Evolutionary conservation across 179 eudicot species (phyloP), one percentile per base, ranked within the genome.

Genomic region (Drosera spatulata): DNA sequence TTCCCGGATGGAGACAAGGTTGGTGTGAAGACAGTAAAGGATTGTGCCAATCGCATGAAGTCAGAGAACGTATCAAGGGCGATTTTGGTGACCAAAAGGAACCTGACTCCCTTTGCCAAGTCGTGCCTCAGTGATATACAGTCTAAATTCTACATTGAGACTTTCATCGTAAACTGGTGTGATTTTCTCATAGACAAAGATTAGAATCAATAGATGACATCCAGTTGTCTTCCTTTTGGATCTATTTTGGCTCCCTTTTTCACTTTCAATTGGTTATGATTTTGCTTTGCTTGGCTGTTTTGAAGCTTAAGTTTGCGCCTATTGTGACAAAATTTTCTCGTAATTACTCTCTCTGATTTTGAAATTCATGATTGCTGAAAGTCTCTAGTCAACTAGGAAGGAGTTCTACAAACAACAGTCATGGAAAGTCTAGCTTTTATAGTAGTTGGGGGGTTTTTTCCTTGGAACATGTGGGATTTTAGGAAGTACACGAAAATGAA

Each of bases 131-230:
- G 69, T 65, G 96, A 93, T 79, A 78, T 88, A 51, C 78, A 89
- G 6, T 22, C 86, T 1, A 84, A 80, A 71, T 91, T 84, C 61
- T 85, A 80, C 62, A 59, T 91, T 66, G 98, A 91, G 80, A 96
- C 86, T 72, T 91, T 91, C 69, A n/a, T n/a, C n/a, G n/a, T n/a
- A n/a, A n/a, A n/a, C 96, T 84, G 96, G 96, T 91, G n/a, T 58
- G 33, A 46, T 58, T 10, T 6, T 40, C 3, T 8, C 5, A 40
- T 41, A 40, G 11, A 41, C 47, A 57, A 8, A 7, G 6, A 10
- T 45, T 57, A 10, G 2, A 55, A 10, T 40, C 41, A 3, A 14
- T 53, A 12, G 56, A 55, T 22, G 10, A 49, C 12, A 1, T 1
- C 11, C 11, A 49, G 52, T 10, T 49, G 13, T 49, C 12, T 12